Evolutionary conservation across 768 basidiomycete genomes (phyloP), one percentile per base, ranked within the genome.

Genomic region (Phaeolepiota aurea): DNA sequence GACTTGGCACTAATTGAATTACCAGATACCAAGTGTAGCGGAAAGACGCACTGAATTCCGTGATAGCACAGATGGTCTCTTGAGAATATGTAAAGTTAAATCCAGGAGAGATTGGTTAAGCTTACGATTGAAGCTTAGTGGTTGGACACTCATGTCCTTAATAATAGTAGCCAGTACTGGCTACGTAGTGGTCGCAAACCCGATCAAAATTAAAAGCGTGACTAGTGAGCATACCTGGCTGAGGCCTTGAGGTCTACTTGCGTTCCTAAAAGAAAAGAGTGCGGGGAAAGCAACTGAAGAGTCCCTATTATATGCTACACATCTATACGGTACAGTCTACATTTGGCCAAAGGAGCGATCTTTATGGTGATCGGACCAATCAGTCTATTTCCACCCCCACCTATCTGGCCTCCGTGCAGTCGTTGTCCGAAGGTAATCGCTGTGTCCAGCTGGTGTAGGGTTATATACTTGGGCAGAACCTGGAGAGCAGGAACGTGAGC

Each of bases 61-160:
- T 64, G 38, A 85, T 72, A 15, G 79, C 82, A 40, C 66, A 69
- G 35, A 78, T 69, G 18, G 75, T 69, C 61, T 85, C 84, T 85
- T 23, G 25, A 20, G 40, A 42, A 30, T 48, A 34, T 38, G 38
- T 35, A 18, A 38, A 32, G 18, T 21, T 18, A 14, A 20, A 15
- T 19, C 23, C 12, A 14, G 35, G n/a, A 22, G 3, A 32, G 21
- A 33, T 16, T 36, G 18, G 35, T 9, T 31, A n/a, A 12, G 44
- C 57, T 36, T 42, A 61, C 63, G 61, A 43, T 62, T 63, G 49
- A 60, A 65, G 13, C 50, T 55, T 21, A 54, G 48, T 15, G 45
- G 37, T 35, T 35, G 34, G 37, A 41, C 41, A 25, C 35, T 45
- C 49, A 51, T 51, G 32, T n/a, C n/a, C n/a, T n/a, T n/a, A n/a